Conservation (phyloP, 148 eudicot species). For the Vaccinium corymbosum region DNA sequence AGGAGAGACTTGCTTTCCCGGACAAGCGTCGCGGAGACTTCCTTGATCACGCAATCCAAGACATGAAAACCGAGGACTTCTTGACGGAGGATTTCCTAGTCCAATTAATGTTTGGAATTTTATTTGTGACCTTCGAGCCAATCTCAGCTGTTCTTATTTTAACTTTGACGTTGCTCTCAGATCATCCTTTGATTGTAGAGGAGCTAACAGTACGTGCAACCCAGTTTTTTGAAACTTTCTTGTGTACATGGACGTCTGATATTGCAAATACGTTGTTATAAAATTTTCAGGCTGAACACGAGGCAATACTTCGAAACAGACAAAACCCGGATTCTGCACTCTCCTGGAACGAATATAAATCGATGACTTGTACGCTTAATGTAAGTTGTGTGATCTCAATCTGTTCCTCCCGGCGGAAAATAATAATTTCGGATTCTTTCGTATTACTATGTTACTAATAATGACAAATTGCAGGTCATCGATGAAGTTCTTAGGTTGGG, state of each 20-base stretch:
- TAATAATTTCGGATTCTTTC: background rate
- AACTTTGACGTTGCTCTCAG: constrained; percentile 40
- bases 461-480: constrained; percentile 35
- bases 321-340: constrained; percentile 34
- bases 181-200: constrained; percentile 36
- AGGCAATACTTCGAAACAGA: constrained; percentile 37
- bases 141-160: constrained; percentile 31
- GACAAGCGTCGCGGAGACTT: background rate
- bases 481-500: constrained; percentile 54
- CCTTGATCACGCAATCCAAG: background rate
- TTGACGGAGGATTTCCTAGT: constrained; percentile 30
- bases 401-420: background rate
- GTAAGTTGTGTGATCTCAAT: background rate
- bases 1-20: background rate
- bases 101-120: constrained; percentile 43
- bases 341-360: constrained; percentile 61
- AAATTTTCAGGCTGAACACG: constrained; percentile 55
- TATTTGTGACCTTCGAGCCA: constrained; percentile 47
- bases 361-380: constrained; percentile 54
- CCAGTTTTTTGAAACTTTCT: background rate
- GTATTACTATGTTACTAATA: background rate
- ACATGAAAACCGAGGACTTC: background rate
- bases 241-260: too few species aligned
- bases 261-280: too few species aligned
- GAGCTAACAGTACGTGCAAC: constrained; percentile 31